Evolutionary conservation across 306 rosid species (phyloP).

Genomic region (Crataegus laevigata): DNA sequence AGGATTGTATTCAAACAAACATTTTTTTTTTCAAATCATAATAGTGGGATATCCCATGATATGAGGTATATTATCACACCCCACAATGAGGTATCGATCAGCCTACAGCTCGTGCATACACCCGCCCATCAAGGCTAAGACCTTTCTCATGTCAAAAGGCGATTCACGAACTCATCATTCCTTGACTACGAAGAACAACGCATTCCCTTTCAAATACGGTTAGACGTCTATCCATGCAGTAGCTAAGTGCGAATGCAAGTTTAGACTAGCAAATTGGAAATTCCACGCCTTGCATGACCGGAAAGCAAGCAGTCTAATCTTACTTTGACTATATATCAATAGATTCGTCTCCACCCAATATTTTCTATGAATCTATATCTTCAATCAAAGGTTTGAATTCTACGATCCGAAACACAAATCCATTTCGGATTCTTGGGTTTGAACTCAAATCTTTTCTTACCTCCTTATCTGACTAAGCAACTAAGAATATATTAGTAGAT

Average conservation of each 20-base stretch:
- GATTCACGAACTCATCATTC: not conserved
- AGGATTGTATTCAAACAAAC: too few relatives aligned
- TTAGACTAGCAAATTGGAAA: not conserved
- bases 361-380: not conserved
- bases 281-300: not conserved
- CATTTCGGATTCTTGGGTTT: not conserved
- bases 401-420: not conserved
- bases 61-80: too few relatives aligned
- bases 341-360: not conserved
- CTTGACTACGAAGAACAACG: not conserved
- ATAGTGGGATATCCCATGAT: too few relatives aligned
- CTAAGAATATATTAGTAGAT: not conserved
- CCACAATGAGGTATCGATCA: too few relatives aligned
- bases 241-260: not conserved
- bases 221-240: not conserved
- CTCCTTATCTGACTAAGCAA: not conserved
- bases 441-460: not conserved
- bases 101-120: too few relatives aligned
- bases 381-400: constrained; percentile 1
- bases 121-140: too few relatives aligned
- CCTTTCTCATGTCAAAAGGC: not conserved
- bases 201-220: not conserved
- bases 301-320: not conserved
- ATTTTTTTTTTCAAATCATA: too few relatives aligned
- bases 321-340: not conserved